phyloP scores from a whole-genome alignment of 345 rosid species.

The Linum tenue region DNA sequence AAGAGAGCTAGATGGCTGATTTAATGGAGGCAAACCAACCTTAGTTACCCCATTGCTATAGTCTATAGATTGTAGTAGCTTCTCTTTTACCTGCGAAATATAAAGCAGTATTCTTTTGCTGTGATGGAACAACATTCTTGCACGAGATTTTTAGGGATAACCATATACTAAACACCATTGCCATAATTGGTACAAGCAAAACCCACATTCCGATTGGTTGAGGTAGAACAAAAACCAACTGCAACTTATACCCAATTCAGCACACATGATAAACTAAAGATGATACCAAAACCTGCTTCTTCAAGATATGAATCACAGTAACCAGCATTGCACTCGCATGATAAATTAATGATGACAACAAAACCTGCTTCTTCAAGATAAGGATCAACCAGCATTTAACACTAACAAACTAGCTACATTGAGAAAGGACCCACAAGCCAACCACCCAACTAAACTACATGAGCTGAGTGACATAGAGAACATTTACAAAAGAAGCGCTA shows the following conservation, averaged over 20 bases:
- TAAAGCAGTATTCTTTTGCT: conserved; percentile 9
- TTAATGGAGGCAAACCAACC: no score
- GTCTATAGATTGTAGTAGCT: conserved; percentile 9
- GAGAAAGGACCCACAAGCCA: conserved; percentile 6
- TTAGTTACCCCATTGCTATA: conserved; percentile 7
- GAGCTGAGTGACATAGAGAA: background rate
- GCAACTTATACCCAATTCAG: no score
- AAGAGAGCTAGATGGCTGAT: no score
- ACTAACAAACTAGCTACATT: background rate
- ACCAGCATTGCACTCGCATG: no score
- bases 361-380: background rate
- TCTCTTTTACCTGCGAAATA: conserved; percentile 17
- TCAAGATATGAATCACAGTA: no score
- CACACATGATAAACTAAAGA: no score
- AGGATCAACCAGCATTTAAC: background rate
- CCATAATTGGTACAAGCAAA: no score
- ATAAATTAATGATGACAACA: background rate
- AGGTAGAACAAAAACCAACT: no score
- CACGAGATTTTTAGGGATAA: background rate
- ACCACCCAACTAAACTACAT: background rate
- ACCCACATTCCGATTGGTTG: no score
- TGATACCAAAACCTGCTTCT: no score
- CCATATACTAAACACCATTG: no score
- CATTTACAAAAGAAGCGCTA: background rate
- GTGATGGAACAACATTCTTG: conserved; percentile 9